Percentiles rank a stretch among this genome's conserved stretches.
Conservation (phyloP, 495 filamentous ascomycete species). For the Penicillium crystallinum region DNA sequence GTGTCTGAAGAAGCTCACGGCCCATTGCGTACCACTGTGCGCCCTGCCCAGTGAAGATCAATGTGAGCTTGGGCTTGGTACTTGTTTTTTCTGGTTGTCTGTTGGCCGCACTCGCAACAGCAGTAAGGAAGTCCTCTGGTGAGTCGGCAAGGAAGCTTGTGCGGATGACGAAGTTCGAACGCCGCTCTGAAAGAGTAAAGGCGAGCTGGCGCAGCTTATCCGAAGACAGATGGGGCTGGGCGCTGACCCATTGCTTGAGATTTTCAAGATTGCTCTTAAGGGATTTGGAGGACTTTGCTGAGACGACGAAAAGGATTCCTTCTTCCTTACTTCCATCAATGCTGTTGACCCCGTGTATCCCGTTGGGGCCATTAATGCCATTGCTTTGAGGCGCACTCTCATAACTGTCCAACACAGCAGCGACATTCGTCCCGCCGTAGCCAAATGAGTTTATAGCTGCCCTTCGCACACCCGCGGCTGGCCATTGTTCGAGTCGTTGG, state of each 20-base stretch:
- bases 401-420: background rate
- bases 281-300: background rate
- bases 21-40: slow-evolving; percentile 39
- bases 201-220: background rate
- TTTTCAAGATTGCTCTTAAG: background rate
- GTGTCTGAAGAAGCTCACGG: slow-evolving; percentile 14
- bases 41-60: slow-evolving; percentile 39
- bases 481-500: background rate
- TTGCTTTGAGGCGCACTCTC: background rate
- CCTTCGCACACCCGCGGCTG: background rate
- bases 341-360: background rate
- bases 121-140: background rate
- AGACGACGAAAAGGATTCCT: background rate
- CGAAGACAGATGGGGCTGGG: background rate
- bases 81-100: background rate
- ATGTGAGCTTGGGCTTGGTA: slow-evolving; percentile 9
- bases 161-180: background rate
- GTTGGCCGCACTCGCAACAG: slow-evolving; percentile 9
- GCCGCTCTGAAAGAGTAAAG: background rate
- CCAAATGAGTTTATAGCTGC: slow-evolving; percentile 15
- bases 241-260: background rate
- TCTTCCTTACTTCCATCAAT: background rate
- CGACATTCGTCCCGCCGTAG: slow-evolving; percentile 10
- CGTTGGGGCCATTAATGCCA: background rate
- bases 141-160: background rate